A percentile compares a stretch with the other conserved stretches of the same genome.
Conservation (phyloP, 805 yeast genomes). For the Ogataea paraovalis region DNA sequence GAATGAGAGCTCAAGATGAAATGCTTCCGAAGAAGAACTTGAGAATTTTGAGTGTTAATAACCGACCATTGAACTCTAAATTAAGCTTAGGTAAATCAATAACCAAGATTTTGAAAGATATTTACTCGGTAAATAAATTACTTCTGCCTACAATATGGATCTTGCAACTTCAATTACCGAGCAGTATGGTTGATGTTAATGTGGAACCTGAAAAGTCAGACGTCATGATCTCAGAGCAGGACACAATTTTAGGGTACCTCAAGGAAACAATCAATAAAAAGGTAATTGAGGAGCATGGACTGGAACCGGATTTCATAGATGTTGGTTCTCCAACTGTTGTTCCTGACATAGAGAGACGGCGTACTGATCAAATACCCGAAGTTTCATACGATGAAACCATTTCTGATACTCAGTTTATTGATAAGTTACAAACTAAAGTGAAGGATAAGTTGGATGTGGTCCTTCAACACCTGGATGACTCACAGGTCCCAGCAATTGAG, state of each 20-base stretch:
- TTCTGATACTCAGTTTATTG: neutral
- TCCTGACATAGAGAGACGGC: too few species aligned
- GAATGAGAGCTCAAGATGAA: slow-evolving; percentile 29
- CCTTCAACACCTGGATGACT: neutral
- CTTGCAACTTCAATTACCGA: slow-evolving; percentile 25
- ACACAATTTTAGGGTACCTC: slow-evolving; percentile 17
- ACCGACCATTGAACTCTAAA: slow-evolving; percentile 26
- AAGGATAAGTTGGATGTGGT: neutral
- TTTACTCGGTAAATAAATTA: slow-evolving; percentile 23
- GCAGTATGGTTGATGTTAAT: slow-evolving; percentile 33
- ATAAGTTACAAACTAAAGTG: neutral
- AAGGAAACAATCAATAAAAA: slow-evolving; percentile 3
- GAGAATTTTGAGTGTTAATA: slow-evolving; percentile 33
- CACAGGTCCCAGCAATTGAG: neutral
- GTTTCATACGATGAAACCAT: neutral
- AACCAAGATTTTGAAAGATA: slow-evolving; percentile 18
- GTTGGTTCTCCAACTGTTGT: too few species aligned
- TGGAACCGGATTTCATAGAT: neutral
- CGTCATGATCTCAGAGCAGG: slow-evolving; percentile 28
- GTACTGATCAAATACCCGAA: neutral
- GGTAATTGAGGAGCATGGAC: slow-evolving; percentile 6
- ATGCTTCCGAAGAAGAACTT: slow-evolving; percentile 19
- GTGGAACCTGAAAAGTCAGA: slow-evolving; percentile 44
- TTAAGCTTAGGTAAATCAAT: slow-evolving; percentile 32
- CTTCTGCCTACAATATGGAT: slow-evolving; percentile 34